Evolutionary conservation across 768 basidiomycete species (phyloP), one percentile per base, ranked within the genome.

Genomic region (Collybiopsis luxurians): DNA sequence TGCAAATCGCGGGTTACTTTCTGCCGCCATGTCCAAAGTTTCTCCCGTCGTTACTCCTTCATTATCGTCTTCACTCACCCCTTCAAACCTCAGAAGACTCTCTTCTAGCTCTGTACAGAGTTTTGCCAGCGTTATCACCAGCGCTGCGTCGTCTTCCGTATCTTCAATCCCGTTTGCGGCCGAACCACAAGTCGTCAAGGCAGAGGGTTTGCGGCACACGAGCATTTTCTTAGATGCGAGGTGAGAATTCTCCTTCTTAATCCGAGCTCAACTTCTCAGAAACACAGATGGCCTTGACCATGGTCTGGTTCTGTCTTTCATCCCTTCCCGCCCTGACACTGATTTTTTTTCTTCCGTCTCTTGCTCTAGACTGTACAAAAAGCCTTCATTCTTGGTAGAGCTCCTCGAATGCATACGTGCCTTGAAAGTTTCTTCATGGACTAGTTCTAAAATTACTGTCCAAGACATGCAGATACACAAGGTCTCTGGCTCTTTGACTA

Each of bases 401-500:
- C 63, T 92, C 50, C 76, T 89, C 30, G 75, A 80, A 50, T 77
- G 87, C 49, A 62, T 89, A 26, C 75, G 75, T 38, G 69, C 75
- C 11, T 74, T 92, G 45, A 76, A 76, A 45, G 73, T 89, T 2
- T 81, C 83, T 21, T 73, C 73, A 30, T 93, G 92, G 91, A 66
- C 68, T 38, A 73, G 76, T 21, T 57, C 70, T 2, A 74, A 72
- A 45, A 72, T 86, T 42, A 72, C 72, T 30, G 71, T 81, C 31
- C 69, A 79, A 44, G 70, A 74, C 28, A 66, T 95, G 50, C 76
- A 75, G 54, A 80, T 98, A 61, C 78, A 77, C 67, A 95, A 89
- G 67, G 89, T 95, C 23, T 92, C 95, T 6, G 95, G 96, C 9
- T 89, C 92, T 11, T 73, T 98, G 61, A 99, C 96, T 40, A 99